Conservation (phyloP, 192 early-diverging fungal species). For the Mortierella antarctica region DNA sequence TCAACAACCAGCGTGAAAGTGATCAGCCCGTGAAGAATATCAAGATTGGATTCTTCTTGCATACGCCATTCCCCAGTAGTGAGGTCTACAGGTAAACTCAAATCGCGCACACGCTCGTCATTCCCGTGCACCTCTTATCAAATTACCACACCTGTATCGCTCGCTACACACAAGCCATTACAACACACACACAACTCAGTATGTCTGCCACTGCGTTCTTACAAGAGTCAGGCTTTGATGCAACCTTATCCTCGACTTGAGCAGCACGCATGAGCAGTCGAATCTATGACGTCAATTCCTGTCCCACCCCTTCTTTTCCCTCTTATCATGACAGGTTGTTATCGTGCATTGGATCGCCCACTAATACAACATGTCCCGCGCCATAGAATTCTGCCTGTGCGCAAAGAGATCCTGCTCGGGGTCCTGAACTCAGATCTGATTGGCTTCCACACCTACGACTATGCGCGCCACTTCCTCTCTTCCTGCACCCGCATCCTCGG, state of each 20-base stretch:
- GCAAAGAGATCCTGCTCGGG: conserved; percentile 92
- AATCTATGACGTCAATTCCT: not conserved
- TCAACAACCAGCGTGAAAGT: conserved; percentile 46
- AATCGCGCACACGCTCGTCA: not conserved
- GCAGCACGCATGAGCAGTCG: not conserved
- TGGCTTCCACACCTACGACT: conserved; percentile 99
- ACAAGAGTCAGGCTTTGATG: no score
- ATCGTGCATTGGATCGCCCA: not conserved
- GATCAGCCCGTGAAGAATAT: conserved; percentile 69
- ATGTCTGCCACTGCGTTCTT: no score
- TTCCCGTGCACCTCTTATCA: not conserved
- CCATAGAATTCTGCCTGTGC: conserved; percentile 88
- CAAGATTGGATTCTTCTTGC: conserved; percentile 98
- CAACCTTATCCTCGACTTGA: no score
- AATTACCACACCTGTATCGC: no score
- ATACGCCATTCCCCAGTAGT: conserved; percentile 96
- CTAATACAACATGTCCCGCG: not conserved
- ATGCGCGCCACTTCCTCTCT: conserved; percentile 97
- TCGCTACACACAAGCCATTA: no score
- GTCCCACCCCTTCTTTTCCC: not conserved
- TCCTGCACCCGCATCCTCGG: conserved; percentile 98
- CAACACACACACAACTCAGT: no score
- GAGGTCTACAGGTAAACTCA: conserved; percentile 89
- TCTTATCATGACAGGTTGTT: not conserved
- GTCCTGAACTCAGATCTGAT: conserved; percentile 93